Evolutionary conservation across 805 yeast species (phyloP).

Genomic region (Huiozyma sinensis): DNA sequence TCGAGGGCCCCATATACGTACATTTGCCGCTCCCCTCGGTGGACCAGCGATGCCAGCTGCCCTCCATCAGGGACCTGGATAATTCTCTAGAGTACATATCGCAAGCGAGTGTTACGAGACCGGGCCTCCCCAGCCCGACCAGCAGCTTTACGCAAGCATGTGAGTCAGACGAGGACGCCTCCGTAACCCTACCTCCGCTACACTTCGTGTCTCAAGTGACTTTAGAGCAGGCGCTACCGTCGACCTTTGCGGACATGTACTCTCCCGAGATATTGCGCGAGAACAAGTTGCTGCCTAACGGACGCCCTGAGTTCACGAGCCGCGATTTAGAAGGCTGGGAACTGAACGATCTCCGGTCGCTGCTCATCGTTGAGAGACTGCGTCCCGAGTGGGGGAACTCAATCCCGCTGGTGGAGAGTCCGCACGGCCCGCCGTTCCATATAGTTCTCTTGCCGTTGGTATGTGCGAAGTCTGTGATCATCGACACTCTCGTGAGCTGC

Average conservation of each 20-base stretch:
- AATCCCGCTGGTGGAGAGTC: slow-evolving; percentile 32
- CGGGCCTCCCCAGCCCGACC: neutral
- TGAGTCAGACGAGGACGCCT: neutral
- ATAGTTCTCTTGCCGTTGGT: slow-evolving; percentile 41
- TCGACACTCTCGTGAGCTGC: slow-evolving; percentile 36
- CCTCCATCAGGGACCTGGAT: neutral
- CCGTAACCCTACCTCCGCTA: slow-evolving; percentile 2
- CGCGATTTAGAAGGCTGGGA: slow-evolving; percentile 55
- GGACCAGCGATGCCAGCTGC: neutral
- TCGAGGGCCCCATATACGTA: no score
- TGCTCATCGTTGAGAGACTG: slow-evolving; percentile 39
- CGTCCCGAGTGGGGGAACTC: slow-evolving; percentile 42
- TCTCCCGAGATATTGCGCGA: slow-evolving; percentile 36
- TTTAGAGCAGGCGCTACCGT: slow-evolving; percentile 38
- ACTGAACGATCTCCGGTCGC: slow-evolving; percentile 49
- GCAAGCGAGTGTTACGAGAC: neutral
- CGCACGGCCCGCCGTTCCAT: slow-evolving; percentile 26
- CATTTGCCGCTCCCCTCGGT: no score
- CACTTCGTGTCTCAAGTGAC: slow-evolving; percentile 13
- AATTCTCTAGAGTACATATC: neutral
- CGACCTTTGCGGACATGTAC: slow-evolving; percentile 39
- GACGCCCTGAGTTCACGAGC: slow-evolving; percentile 48
- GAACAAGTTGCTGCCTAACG: slow-evolving; percentile 35
- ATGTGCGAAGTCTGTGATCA: slow-evolving; percentile 36
- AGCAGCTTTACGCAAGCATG: slow-evolving; percentile 1